Evolutionary conservation across 768 basidiomycete genomes (phyloP).

Genomic region (Auricularia auricula-judae): DNA sequence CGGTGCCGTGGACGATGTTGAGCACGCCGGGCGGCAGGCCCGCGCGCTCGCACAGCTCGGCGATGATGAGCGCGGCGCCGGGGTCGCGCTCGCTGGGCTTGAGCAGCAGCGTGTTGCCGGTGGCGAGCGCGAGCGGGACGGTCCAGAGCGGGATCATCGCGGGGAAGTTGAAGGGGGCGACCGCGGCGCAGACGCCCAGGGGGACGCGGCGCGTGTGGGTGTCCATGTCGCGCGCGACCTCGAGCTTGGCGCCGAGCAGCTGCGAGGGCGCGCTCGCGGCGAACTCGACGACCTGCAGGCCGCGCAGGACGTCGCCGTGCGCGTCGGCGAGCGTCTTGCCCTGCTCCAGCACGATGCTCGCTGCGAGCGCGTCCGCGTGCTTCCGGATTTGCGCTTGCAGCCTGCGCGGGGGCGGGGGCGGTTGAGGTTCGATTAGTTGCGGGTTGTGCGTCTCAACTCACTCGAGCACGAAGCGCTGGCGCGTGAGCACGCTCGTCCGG

Average conservation of each 20-base stretch:
- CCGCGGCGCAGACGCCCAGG: conserved; percentile 52
- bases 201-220: conserved; percentile 77
- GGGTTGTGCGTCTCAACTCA: conserved; percentile 27
- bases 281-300: conserved; percentile 82
- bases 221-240: conserved; percentile 88
- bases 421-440: background rate
- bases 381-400: conserved; percentile 79
- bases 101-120: conserved; percentile 88
- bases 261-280: conserved; percentile 67
- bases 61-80: conserved; percentile 95
- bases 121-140: conserved; percentile 70
- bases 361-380: conserved; percentile 76
- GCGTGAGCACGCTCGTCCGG: conserved; percentile 66
- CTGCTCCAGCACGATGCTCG: conserved; percentile 87
- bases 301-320: conserved; percentile 87
- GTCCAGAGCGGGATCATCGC: conserved; percentile 78
- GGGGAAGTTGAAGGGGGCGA: conserved; percentile 79
- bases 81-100: conserved; percentile 97
- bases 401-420: conserved; percentile 27
- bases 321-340: conserved; percentile 94
- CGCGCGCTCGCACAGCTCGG: conserved; percentile 84
- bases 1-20: conserved; percentile 84
- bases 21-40: conserved; percentile 82
- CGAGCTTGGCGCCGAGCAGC: conserved; percentile 83
- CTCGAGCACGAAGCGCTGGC: conserved; percentile 87